These are phyloP conservation scores for Paramecium tetraurelia DNA, from an alignment of 73 alveolate species.

Conservation along the genomic window DNA sequence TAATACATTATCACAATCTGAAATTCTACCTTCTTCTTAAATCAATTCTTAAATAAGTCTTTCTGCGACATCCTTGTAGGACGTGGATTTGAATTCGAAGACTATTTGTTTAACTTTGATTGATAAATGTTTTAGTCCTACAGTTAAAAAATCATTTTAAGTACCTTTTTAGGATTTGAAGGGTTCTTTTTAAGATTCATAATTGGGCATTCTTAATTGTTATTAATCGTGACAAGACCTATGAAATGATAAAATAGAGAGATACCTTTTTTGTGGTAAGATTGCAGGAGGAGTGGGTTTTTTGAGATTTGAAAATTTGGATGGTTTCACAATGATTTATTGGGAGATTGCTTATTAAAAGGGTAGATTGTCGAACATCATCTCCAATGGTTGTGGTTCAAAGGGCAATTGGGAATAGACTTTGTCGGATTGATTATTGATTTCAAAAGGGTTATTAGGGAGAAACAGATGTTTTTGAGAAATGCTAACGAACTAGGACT, in stretches of 20 bases:
- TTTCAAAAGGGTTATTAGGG: not conserved
- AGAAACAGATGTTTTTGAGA: not conserved
- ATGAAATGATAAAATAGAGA: not conserved
- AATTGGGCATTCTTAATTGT: not conserved
- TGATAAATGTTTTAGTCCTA: constrained; percentile 77
- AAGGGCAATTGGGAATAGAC: not conserved
- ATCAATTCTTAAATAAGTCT: constrained; percentile 60
- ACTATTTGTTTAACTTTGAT: constrained; percentile 80
- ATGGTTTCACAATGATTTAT: not conserved
- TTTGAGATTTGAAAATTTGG: not conserved
- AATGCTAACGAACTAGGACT: not conserved
- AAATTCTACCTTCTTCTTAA: constrained; percentile 57
- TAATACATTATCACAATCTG: constrained; percentile 52
- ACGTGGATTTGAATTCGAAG: constrained; percentile 57
- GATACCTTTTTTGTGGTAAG: not conserved
- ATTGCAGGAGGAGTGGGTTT: not conserved
- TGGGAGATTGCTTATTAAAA: not conserved
- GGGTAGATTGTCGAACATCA: not conserved
- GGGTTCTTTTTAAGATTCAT: not conserved
- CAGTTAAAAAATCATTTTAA: not conserved
- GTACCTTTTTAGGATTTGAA: not conserved
- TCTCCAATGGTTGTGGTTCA: not conserved
- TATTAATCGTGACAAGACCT: not conserved
- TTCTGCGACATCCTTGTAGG: constrained; percentile 87
- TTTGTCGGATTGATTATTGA: not conserved